Percentiles rank a stretch among this genome's conserved stretches.
These are phyloP conservation scores for Pseudoturritis turrita DNA, from an alignment of 345 rosid genomes.

Conservation along the genomic window DNA sequence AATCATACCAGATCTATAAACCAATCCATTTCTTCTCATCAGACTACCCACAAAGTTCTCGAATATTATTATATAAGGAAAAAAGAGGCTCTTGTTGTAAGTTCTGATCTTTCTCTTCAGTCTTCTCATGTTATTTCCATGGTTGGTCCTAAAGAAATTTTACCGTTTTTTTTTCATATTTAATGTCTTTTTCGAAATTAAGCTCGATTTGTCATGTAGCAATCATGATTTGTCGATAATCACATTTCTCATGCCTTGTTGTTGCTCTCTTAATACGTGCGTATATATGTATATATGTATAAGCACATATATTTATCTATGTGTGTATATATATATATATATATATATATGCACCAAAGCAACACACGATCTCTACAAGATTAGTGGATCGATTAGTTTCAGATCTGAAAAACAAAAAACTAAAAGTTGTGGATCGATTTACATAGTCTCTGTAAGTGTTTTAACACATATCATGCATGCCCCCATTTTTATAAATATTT, in stretches of 20 bases:
- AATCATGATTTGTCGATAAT: slow-evolving; percentile 34
- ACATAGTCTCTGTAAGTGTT: slow-evolving; percentile 21
- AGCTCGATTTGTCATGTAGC: slow-evolving; percentile 32
- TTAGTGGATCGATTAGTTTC: slow-evolving; percentile 28
- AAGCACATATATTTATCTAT: background rate
- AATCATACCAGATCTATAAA: background rate
- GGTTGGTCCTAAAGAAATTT: slow-evolving; percentile 12
- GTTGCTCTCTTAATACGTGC: slow-evolving; percentile 5
- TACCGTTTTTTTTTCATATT: slow-evolving; percentile 21
- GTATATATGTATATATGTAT: background rate
- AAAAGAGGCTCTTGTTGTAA: slow-evolving; percentile 13
- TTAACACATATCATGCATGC: slow-evolving; percentile 2
- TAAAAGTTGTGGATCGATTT: background rate
- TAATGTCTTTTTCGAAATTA: slow-evolving; percentile 14
- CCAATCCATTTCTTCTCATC: background rate
- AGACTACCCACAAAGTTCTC: background rate
- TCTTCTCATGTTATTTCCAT: slow-evolving; percentile 23
- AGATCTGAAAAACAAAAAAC: slow-evolving; percentile 6
- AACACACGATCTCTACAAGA: slow-evolving; percentile 30
- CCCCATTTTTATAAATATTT: background rate
- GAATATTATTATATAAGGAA: background rate
- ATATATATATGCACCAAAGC: slow-evolving; percentile 20
- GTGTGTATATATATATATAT: slow-evolving; percentile 9
- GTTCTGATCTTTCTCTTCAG: slow-evolving; percentile 8
- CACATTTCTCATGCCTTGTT: slow-evolving; percentile 36